phyloP scores from a whole-genome alignment of 768 basidiomycete genomes.

The Royoungia palumana region DNA sequence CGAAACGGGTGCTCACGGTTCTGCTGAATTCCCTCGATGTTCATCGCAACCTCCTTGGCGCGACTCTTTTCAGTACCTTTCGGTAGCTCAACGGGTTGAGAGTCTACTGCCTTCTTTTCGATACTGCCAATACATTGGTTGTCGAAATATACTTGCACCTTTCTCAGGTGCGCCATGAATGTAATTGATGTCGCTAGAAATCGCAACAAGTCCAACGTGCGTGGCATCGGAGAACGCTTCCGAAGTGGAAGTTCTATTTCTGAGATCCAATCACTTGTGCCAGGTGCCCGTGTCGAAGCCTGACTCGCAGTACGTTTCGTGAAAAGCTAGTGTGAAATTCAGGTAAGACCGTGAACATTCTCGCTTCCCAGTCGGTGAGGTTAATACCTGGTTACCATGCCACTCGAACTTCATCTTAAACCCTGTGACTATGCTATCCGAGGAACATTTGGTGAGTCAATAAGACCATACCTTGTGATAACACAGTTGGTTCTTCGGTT shows the following conservation, averaged over 20 bases:
- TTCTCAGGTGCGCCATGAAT: slow-evolving; percentile 76
- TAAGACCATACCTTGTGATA: slow-evolving; percentile 21
- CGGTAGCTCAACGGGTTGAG: slow-evolving; percentile 49
- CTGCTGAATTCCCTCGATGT: slow-evolving; percentile 41
- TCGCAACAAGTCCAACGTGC: slow-evolving; percentile 76
- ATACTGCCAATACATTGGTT: slow-evolving; percentile 62
- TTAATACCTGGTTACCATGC: slow-evolving; percentile 21
- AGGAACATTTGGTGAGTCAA: too few species aligned
- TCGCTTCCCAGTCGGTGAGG: too few species aligned
- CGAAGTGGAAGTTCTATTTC: slow-evolving; percentile 81
- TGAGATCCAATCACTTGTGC: slow-evolving; percentile 51
- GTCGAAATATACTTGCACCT: slow-evolving; percentile 78
- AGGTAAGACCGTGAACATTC: too few species aligned
- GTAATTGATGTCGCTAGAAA: slow-evolving; percentile 89
- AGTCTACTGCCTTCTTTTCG: slow-evolving; percentile 51
- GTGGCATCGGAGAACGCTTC: slow-evolving; percentile 71
- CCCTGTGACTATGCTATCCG: slow-evolving; percentile 35
- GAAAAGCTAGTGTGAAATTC: too few species aligned
- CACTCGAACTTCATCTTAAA: slow-evolving; percentile 94
- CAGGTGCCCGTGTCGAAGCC: too few species aligned
- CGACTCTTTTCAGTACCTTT: slow-evolving; percentile 28
- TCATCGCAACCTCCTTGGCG: slow-evolving; percentile 41
- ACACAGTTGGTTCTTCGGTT: slow-evolving; percentile 70
- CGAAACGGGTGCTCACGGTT: slow-evolving; percentile 14
- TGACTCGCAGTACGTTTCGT: too few species aligned